phyloP scores from a whole-genome alignment of 495 filamentous ascomycete genomes.

The Margaritispora aquatica region DNA sequence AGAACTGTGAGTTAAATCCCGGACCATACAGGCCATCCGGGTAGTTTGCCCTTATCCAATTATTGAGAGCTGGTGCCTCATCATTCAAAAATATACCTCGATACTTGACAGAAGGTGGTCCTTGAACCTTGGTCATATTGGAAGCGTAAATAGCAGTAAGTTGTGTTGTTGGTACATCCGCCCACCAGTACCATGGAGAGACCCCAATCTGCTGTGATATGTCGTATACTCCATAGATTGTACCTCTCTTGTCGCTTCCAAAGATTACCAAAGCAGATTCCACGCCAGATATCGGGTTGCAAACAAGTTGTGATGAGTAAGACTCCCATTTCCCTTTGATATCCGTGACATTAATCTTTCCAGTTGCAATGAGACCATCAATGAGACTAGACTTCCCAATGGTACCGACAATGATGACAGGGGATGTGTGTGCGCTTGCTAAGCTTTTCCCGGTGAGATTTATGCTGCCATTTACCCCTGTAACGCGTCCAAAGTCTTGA shows the following conservation, averaged over 20 bases:
- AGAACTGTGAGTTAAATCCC: constrained; percentile 60
- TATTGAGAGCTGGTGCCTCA: constrained; percentile 62
- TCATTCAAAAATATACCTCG: constrained; percentile 75
- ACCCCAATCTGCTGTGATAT: constrained; percentile 73
- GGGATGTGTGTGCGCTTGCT: constrained; percentile 7
- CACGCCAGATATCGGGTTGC: constrained; percentile 49
- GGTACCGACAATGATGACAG: constrained; percentile 57
- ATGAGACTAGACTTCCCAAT: constrained; percentile 54
- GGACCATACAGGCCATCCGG: too few relatives aligned
- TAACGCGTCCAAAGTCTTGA: constrained; percentile 58
- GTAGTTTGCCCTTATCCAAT: constrained; percentile 53
- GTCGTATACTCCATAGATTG: constrained; percentile 67
- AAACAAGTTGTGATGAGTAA: constrained; percentile 52
- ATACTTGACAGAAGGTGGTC: constrained; percentile 60
- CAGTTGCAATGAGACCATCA: constrained; percentile 28
- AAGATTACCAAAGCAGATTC: constrained; percentile 57
- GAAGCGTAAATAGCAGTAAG: constrained; percentile 50
- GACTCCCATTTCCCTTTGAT: constrained; percentile 66
- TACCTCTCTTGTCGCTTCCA: constrained; percentile 60
- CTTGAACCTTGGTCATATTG: constrained; percentile 46
- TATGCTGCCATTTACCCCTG: not conserved
- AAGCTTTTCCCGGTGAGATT: not conserved
- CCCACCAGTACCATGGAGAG: constrained; percentile 74
- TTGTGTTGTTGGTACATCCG: constrained; percentile 52
- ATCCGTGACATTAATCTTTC: constrained; percentile 47